phyloP scores from a whole-genome alignment of 345 rosid genomes.

The Acer saccharum region DNA sequence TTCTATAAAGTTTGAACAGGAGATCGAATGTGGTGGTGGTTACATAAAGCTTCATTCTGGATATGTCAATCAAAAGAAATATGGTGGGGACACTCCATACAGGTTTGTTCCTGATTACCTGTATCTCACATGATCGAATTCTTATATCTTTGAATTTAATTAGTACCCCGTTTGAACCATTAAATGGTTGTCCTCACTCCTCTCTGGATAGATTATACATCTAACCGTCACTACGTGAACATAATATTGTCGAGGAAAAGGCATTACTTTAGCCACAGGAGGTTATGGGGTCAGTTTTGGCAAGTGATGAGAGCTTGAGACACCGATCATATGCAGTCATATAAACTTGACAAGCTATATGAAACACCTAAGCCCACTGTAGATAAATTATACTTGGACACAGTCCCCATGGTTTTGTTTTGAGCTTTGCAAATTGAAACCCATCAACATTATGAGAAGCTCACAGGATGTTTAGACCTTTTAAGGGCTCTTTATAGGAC shows the following conservation, averaged over 20 bases:
- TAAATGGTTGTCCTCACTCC: not conserved
- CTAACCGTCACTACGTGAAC: not conserved
- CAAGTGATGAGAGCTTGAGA: not conserved
- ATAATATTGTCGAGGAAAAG: not conserved
- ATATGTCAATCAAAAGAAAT: conserved; percentile 44
- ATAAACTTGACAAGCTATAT: not conserved
- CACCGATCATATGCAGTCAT: not conserved
- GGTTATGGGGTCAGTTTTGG: not conserved
- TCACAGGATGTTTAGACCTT: no score
- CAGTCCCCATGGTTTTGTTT: not conserved
- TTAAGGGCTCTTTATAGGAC: no score
- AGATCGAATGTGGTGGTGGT: conserved; percentile 61
- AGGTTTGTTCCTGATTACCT: conserved; percentile 23
- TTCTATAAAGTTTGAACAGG: conserved; percentile 57
- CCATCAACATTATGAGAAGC: no score
- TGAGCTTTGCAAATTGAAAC: not conserved
- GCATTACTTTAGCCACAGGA: not conserved
- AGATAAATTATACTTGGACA: not conserved
- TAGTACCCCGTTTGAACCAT: not conserved
- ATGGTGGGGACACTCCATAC: conserved; percentile 52
- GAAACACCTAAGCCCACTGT: not conserved
- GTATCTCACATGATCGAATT: not conserved
- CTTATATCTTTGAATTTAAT: not conserved
- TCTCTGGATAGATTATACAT: not conserved
- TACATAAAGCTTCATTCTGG: conserved; percentile 52